Base-by-base conservation (phyloP, 495 filamentous ascomycete species). In the Penicillium salamii region DNA sequence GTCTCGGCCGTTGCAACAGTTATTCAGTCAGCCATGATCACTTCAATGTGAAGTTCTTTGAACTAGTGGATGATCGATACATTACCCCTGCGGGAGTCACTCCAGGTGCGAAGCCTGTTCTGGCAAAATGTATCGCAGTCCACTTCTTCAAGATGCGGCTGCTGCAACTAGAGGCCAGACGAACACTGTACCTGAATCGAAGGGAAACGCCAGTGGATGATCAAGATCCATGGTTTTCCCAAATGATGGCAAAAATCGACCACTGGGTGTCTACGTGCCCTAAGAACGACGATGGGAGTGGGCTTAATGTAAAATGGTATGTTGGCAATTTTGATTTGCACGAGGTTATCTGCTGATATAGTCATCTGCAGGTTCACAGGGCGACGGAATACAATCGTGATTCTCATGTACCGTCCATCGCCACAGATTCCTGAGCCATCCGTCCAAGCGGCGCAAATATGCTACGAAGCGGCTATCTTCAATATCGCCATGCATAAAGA, bases 61-160 rank as follows among this genome's bases (percentile, higher is more conserved):
- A 87, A 49, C 71, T 83, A 1, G 81, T 88, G 21, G 82, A 89
- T 48, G 92, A 97, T 67, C 74, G 81, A 24, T 82, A 85, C 61
- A 95, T 97, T 55, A 89, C 84, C 2, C 69, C 78, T n/a, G 72
- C 83, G n/a, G 91, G 88, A 7, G 84, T 96, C 38, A 67, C 78
- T 14, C 78, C 81, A 1, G 88, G 80, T 1, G 71, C 74, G 11
- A 84, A 80, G 18, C 78, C 78, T 1, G 84, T 86, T 19, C 70
- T 89, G 38, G 85, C 83, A 65, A 97, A 97, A 67, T 78, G 87
- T 54, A 83, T 95, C 15, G 83, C 88, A 7, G 90, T 96, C 49
- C 91, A 97, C 66, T 95, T 93, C 55, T 90, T 89, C 68, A 87
- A 87, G 59, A 96, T 97, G 91, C 80, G 89, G 46, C 67, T 93